Base-by-base conservation (phyloP, 208 protist genomes). In the Acanthamoeba sp. region DNA sequence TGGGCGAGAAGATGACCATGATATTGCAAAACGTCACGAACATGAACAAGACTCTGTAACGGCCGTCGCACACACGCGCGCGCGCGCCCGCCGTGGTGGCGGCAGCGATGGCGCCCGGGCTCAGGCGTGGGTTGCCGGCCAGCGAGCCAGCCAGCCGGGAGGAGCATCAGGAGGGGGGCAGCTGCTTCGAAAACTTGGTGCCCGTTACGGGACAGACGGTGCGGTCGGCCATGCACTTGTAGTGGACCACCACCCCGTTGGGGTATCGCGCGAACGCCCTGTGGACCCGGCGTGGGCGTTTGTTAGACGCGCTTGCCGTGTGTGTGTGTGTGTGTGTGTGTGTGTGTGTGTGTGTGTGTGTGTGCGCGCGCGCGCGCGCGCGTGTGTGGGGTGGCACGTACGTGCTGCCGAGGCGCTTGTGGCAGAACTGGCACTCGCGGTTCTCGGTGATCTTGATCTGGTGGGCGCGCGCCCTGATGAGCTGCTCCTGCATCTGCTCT, bases 401-500 rank as follows among this genome's bases (percentile, higher is more conserved):
- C 82, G 32, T 89, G 45, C 14, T 32, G 32, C 85, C 62, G 64
- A 97, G 95, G 78, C 94, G 95, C 64, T 96, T 96, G 78, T 84
- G 62, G 76, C 96, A 97, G 45, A 96, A 71, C 38, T 93, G 94
- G 71, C 96, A 97, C 55, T 55, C 95, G 52, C 78, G 45, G 91
- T 97, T 95, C 40, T 97, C 95, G 20, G 85, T 96, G 50, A 97
- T 95, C 20, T 95, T 73, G 16, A 97, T 94, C 9, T 84, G 78
- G 50, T 84, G 50, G 18, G 94, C 69, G 57, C 85, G 59, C 7
- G 91, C 42, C 29, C 84, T 36, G 34, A 95, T 95, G 10, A 96
- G 48, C 76, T 94, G 84, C 57, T 96, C 95, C 76, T 88, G 85
- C 42, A 95, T 96, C 73, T 94, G 50, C 42, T 4, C 34, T 34